A percentile compares a stretch with the other conserved stretches of the same genome.
phyloP scores from a whole-genome alignment of 352 stramenopile species.

The Phytophthora cryptogea region DNA sequence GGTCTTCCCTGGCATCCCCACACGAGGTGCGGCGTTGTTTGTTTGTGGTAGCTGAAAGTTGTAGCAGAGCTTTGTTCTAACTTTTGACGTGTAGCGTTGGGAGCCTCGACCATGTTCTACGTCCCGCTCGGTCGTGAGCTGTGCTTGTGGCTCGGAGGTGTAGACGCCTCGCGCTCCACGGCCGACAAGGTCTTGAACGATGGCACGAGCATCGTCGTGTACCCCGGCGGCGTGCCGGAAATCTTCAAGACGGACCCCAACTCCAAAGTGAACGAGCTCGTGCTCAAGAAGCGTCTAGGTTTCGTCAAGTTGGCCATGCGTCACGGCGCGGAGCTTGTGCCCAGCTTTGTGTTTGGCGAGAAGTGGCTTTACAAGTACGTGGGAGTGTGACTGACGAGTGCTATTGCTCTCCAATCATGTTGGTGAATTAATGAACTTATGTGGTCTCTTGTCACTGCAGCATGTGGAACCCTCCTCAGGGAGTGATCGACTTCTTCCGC shows the following conservation, averaged over 20 bases:
- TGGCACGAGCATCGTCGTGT: slow-evolving; percentile 71
- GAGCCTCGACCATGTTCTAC: slow-evolving; percentile 75
- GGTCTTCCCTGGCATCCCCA: slow-evolving; percentile 62
- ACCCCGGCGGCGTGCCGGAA: slow-evolving; percentile 74
- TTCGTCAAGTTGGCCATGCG: slow-evolving; percentile 85
- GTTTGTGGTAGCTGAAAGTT: background rate
- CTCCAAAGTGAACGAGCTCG: slow-evolving; percentile 72
- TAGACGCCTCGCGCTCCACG: slow-evolving; percentile 75
- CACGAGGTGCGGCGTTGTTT: slow-evolving; percentile 33
- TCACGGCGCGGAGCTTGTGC: slow-evolving; percentile 75
- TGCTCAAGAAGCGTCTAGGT: slow-evolving; percentile 80
- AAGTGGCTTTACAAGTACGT: slow-evolving; percentile 83
- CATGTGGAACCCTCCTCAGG: slow-evolving; percentile 70
- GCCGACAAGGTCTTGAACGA: slow-evolving; percentile 76
- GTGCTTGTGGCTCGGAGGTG: slow-evolving; percentile 69
- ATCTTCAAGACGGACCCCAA: slow-evolving; percentile 80
- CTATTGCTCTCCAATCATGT: background rate
- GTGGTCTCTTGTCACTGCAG: slow-evolving; percentile 23
- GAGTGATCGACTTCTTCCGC: slow-evolving; percentile 62
- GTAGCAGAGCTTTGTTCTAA: background rate
- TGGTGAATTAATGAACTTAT: slow-evolving; percentile 7
- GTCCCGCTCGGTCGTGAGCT: slow-evolving; percentile 67
- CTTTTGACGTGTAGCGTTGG: slow-evolving; percentile 39
- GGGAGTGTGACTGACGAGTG: background rate
- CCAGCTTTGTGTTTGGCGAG: slow-evolving; percentile 79